phyloP scores from a whole-genome alignment of 441 rosid species.

The Cnidoscolus chayamansa region DNA sequence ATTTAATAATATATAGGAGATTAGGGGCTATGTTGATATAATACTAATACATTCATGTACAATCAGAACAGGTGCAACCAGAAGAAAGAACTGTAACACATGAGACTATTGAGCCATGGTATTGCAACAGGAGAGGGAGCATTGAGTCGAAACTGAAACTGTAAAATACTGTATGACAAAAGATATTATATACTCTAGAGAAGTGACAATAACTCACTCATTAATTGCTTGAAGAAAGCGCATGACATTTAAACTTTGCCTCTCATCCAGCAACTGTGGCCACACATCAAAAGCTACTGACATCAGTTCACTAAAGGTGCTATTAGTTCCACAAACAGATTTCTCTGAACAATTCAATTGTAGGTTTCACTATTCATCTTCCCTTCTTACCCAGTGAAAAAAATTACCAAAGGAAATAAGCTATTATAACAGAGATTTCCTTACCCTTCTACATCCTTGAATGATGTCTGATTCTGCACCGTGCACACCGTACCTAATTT shows the following conservation, averaged over 20 bases:
- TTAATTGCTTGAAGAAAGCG: constrained; percentile 74
- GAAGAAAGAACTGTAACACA: neutral
- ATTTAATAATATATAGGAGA: neutral
- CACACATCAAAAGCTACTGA: constrained; percentile 8
- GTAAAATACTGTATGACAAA: neutral
- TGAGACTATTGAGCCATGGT: neutral
- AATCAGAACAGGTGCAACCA: neutral
- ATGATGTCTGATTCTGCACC: constrained; percentile 39
- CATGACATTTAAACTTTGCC: constrained; percentile 68
- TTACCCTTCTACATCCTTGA: constrained; percentile 47
- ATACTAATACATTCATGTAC: neutral
- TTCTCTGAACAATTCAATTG: constrained; percentile 3
- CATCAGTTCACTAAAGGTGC: neutral
- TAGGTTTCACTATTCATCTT: neutral
- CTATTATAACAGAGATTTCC: constrained; percentile 11
- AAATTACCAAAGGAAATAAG: neutral
- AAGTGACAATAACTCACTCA: constrained; percentile 39
- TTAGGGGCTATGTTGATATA: neutral
- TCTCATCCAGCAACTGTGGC: constrained; percentile 68
- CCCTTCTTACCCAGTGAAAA: neutral
- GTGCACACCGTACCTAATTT: constrained; percentile 35
- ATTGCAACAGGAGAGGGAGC: neutral
- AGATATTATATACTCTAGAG: neutral
- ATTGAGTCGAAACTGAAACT: neutral
- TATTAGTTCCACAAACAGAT: constrained; percentile 2